Base-by-base conservation (phyloP, 306 rosid genomes). In the Prinsepia uniflora region DNA sequence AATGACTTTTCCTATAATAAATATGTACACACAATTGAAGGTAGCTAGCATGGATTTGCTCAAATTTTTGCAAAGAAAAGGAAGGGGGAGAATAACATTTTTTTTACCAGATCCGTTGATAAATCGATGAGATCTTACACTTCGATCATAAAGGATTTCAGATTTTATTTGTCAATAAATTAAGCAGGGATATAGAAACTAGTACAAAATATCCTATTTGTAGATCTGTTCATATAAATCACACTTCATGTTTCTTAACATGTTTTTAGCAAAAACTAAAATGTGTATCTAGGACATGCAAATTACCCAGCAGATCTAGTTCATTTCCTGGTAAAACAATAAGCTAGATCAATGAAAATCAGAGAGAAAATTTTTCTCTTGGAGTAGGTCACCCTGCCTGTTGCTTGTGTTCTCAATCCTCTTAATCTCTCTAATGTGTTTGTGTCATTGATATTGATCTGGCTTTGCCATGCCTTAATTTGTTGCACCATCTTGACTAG, bases 351-450 rank as follows among this genome's bases (percentile, higher is more conserved):
- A 15, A 53, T 34, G 14, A 79, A 19, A 34, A 12, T 9, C 36
- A 62, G 20, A 53, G 30, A 65, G 24, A 13, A 22, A 49, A 24
- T 83, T 76, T 71, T 90, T 50, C 98, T 90, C 94, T 90, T 93
- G 6, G 98, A 73, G 43, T 84, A 93, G 8, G 98, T 90, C 50
- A 93, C 98, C 98, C 50, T 81, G 86, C 79, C 98, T 93, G 87
- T 86, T 90, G 80, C 72, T 90, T 65, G 88, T 70, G 84, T 90
- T 93, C 86, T 93, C 97, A 45, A 90, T 93, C 78, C 96, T 90
- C 82, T 87, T 90, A 48, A 93, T 93, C 58, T 53, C 12, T 56
- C 39, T 22, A 17, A 5, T 52, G n/a, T 52, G 56, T n/a, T 56
- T 20, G 11, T 6, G 15, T 64, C 3, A 18, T 34, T 65, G n/a